Evolutionary conservation across 140 eudicot species (phyloP).

Genomic region (Flaveria floridana): DNA sequence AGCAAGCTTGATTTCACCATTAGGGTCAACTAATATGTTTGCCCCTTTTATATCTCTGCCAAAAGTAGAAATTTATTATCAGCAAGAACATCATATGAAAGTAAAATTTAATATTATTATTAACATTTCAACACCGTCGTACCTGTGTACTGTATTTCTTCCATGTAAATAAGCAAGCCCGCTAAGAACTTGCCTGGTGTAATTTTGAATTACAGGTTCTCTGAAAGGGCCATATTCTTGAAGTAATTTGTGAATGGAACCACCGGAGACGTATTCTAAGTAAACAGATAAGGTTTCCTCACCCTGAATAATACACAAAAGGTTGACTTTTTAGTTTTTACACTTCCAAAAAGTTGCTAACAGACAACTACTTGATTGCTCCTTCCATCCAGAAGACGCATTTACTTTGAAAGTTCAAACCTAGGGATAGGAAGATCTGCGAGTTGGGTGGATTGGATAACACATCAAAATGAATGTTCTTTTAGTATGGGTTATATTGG

Average conservation of each 20-base stretch:
- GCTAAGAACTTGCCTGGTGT: conserved; percentile 82
- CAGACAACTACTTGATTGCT: background rate
- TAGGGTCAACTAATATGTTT: conserved; percentile 86
- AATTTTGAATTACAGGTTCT: conserved; percentile 96
- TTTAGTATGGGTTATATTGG: background rate
- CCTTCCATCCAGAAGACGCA: background rate
- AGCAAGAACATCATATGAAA: background rate
- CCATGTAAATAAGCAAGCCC: conserved; percentile 93
- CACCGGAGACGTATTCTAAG: conserved; percentile 96
- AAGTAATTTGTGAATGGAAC: conserved; percentile 87
- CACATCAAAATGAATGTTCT: background rate
- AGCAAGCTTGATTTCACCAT: conserved; percentile 96
- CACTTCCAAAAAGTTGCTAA: background rate
- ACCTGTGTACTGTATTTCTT: conserved; percentile 92
- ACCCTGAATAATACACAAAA: conserved; percentile 44
- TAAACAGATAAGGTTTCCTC: conserved; percentile 87
- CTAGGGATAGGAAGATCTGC: background rate
- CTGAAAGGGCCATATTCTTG: conserved; percentile 88
- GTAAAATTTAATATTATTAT: conserved; percentile 12
- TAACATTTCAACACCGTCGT: background rate
- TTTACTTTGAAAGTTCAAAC: background rate
- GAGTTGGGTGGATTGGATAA: background rate
- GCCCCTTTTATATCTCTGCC: conserved; percentile 98
- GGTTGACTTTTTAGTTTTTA: background rate
- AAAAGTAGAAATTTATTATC: conserved; percentile 22